Evolutionary conservation across 257 asterid genomes (phyloP).

Genomic region (Asclepias syriaca): DNA sequence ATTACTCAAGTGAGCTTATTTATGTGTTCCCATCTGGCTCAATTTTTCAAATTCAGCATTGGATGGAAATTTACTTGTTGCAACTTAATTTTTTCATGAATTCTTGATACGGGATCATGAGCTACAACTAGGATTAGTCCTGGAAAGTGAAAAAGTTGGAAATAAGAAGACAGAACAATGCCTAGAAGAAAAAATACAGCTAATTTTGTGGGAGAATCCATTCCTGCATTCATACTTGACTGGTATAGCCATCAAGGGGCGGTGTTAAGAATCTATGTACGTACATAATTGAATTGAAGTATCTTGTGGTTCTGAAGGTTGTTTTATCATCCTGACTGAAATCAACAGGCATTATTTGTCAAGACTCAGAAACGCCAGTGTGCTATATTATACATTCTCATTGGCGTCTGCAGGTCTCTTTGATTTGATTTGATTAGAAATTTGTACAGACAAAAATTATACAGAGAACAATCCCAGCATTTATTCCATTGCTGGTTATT

Average conservation of each 20-base stretch:
- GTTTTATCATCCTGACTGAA: not conserved
- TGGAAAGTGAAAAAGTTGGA: not conserved
- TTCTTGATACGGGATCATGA: not conserved
- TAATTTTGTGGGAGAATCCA: conserved; percentile 4
- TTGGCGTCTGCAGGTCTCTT: not conserved
- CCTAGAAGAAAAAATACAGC: not conserved
- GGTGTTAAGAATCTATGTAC: not conserved
- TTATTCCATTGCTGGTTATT: not conserved
- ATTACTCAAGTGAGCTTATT: conserved; percentile 42
- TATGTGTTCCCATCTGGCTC: not conserved
- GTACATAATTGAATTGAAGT: conserved; percentile 17
- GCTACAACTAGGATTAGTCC: not conserved
- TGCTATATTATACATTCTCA: not conserved
- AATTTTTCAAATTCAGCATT: not conserved
- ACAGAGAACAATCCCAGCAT: not conserved
- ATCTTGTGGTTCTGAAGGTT: not conserved
- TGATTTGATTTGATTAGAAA: not conserved
- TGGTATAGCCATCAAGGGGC: conserved; percentile 5
- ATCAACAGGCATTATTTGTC: not conserved
- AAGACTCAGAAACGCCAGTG: not conserved
- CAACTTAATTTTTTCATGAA: not conserved
- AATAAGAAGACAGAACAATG: not conserved
- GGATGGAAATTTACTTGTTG: not conserved
- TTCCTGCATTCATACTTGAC: conserved; percentile 1
- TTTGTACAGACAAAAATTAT: not conserved